Evolutionary conservation across 2,329 filamentous ascomycete species (phyloP), one percentile per base, ranked within the genome.

Genomic region (Ophiognomonia clavigignenti-juglandacearum): DNA sequence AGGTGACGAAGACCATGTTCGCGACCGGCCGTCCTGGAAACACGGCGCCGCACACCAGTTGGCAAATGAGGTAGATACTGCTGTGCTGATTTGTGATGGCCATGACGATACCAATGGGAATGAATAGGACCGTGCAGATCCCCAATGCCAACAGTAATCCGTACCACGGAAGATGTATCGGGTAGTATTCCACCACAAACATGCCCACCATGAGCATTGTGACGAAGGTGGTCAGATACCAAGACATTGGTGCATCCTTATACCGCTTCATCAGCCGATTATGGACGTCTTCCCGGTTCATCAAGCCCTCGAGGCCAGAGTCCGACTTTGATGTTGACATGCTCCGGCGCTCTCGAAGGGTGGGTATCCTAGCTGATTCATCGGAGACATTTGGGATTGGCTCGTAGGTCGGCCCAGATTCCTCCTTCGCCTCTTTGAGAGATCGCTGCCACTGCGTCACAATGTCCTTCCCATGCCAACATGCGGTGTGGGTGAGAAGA

Each of bases 1-100:
- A 95, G 0, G 88, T 93, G 39, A 92, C 88, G 58, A 95, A 95
- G 29, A 95, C 87, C 89, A 95, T 95, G 64, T 95, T 93, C 42
- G 88, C 89, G 10, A 95, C 87, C 1, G 89, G 89, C 1, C 86
- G 83, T 23, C 89, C 89, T 1, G 88, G 88, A 61, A 95, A 95
- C 14, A 89, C 74, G 42, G 79, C 82, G 45, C 89, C 89, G 53
- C 87, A 92, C 54, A 93, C 83, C 48, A 95, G 77, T 65, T 93
- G 88, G 63, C 88, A 92, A 57, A 93, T 87, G 29, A 93, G 76
- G 62, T 92, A 93, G 55, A 92, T 88, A 63, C 84, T 88, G 64
- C 83, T 88, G 64, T 93, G 87, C 61, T 92, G 88, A 63, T 93
- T 95, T 9, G 89, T 95, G 55, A 95, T 88, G 14, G 88, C 89